phyloP scores from a whole-genome alignment of 2,329 filamentous ascomycete species.

The Clarireedia paspali region DNA sequence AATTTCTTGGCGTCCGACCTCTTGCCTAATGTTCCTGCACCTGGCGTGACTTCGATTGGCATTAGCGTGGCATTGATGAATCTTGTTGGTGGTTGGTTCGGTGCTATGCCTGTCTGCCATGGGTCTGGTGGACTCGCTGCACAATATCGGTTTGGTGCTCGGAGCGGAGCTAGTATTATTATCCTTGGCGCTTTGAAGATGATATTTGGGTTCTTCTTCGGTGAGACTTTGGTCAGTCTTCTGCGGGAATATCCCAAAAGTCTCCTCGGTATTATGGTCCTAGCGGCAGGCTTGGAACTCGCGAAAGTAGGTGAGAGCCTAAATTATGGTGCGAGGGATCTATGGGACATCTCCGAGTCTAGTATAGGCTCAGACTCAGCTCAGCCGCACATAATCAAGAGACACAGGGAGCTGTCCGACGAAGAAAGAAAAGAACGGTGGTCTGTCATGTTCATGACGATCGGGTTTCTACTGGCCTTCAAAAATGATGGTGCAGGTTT shows the following conservation, averaged over 20 bases:
- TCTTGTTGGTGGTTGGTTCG: conserved; percentile 79
- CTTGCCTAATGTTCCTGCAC: conserved; percentile 59
- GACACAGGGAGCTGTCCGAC: conserved; percentile 49
- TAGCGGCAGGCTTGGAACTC: conserved; percentile 82
- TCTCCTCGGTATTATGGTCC: conserved; percentile 78
- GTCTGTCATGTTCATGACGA: conserved; percentile 85
- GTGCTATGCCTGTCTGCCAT: conserved; percentile 92
- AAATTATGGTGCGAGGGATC: conserved; percentile 59
- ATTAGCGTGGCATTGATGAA: conserved; percentile 81
- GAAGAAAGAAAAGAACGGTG: conserved; percentile 67
- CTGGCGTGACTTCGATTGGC: conserved; percentile 69
- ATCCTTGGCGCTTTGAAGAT: conserved; percentile 72
- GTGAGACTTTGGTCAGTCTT: conserved; percentile 63
- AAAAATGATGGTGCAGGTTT: conserved; percentile 89
- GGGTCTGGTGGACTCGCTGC: conserved; percentile 86
- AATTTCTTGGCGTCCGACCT: conserved; percentile 72
- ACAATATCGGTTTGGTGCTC: conserved; percentile 84
- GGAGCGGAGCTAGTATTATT: conserved; percentile 77
- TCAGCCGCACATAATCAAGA: conserved; percentile 29
- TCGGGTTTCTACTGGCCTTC: conserved; percentile 74
- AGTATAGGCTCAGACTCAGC: conserved; percentile 27
- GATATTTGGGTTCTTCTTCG: conserved; percentile 65
- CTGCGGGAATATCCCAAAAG: conserved; percentile 66
- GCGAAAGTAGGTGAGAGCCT: conserved; percentile 78
- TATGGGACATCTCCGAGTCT: conserved; percentile 48